Evolutionary conservation across 2,329 filamentous ascomycete genomes (phyloP).

Genomic region (Talaromyces sp.): DNA sequence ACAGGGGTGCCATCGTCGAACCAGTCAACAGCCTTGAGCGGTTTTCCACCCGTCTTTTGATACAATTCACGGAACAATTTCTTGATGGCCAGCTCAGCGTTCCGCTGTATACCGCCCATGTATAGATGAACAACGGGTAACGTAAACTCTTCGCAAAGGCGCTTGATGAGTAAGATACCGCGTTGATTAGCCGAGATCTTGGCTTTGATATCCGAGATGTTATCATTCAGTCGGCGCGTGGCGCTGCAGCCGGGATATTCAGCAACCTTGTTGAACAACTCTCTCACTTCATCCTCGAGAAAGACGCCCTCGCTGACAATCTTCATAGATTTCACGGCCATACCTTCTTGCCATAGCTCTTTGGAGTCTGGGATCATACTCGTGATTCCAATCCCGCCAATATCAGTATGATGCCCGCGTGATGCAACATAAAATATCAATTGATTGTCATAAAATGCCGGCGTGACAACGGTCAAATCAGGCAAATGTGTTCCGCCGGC

Average conservation of each 20-base stretch:
- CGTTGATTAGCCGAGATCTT: constrained; percentile 80
- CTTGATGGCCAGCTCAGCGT: constrained; percentile 69
- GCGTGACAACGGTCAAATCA: constrained; percentile 74
- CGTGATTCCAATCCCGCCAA: constrained; percentile 71
- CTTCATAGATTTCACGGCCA: constrained; percentile 58
- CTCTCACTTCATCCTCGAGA: constrained; percentile 67
- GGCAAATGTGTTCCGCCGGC: constrained; percentile 79
- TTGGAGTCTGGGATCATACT: constrained; percentile 57
- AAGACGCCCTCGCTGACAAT: constrained; percentile 69
- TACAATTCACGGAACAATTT: constrained; percentile 68
- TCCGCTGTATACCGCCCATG: constrained; percentile 73
- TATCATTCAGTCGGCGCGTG: constrained; percentile 70
- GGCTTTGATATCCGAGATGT: constrained; percentile 76
- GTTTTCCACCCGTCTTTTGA: constrained; percentile 60
- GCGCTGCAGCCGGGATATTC: constrained; percentile 69
- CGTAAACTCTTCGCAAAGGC: constrained; percentile 69
- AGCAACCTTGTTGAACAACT: constrained; percentile 67
- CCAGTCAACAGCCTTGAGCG: constrained; percentile 66
- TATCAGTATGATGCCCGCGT: constrained; percentile 72
- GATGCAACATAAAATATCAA: constrained; percentile 79
- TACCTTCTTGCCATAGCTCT: constrained; percentile 56
- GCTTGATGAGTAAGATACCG: constrained; percentile 68
- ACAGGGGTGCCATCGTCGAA: constrained; percentile 79
- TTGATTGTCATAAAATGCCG: constrained; percentile 67
- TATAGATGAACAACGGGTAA: constrained; percentile 71